Percentiles rank a stretch among this genome's conserved stretches.
phyloP scores from a whole-genome alignment of 2,329 filamentous ascomycete genomes.

The Phyllosticta capitalensis region DNA sequence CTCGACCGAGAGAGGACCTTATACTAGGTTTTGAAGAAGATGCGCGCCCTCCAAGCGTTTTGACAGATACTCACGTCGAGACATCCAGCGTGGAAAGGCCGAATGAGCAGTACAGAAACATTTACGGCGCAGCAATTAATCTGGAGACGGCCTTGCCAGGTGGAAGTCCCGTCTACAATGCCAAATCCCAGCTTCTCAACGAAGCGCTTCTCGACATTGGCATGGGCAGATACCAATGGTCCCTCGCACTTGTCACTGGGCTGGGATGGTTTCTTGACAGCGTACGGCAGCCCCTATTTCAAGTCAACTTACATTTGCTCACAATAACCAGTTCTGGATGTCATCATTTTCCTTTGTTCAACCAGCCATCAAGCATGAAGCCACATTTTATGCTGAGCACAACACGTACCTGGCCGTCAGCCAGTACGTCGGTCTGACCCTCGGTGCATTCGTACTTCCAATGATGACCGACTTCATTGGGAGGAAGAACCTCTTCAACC shows the following conservation, averaged over 20 bases:
- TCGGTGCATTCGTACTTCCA: neutral
- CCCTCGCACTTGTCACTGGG: slow-evolving; percentile 9
- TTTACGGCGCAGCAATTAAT: slow-evolving; percentile 1
- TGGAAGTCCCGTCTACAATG: slow-evolving; percentile 10
- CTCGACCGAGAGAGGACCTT: neutral
- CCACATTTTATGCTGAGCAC: slow-evolving; percentile 6
- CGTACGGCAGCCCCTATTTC: slow-evolving; percentile 1
- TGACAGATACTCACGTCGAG: neutral
- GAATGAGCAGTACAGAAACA: slow-evolving; percentile 4
- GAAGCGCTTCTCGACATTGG: slow-evolving; percentile 13
- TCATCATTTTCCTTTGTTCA: slow-evolving; percentile 6
- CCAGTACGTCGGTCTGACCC: slow-evolving; percentile 7
- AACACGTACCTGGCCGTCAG: slow-evolving; percentile 4
- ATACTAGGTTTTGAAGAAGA: neutral
- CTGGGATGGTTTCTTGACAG: slow-evolving; percentile 14
- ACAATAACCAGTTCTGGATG: slow-evolving; percentile 5
- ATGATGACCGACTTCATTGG: slow-evolving; percentile 9
- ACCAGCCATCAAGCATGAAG: slow-evolving; percentile 3
- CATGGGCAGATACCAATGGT: slow-evolving; percentile 14
- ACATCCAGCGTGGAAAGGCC: neutral
- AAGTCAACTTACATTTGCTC: neutral
- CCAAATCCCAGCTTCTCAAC: slow-evolving; percentile 13
- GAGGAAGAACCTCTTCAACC: slow-evolving; percentile 4
- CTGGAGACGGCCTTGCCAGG: slow-evolving; percentile 7
- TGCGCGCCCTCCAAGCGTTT: neutral